phyloP scores from a whole-genome alignment of 441 rosid species.

The Biscutella laevigata region DNA sequence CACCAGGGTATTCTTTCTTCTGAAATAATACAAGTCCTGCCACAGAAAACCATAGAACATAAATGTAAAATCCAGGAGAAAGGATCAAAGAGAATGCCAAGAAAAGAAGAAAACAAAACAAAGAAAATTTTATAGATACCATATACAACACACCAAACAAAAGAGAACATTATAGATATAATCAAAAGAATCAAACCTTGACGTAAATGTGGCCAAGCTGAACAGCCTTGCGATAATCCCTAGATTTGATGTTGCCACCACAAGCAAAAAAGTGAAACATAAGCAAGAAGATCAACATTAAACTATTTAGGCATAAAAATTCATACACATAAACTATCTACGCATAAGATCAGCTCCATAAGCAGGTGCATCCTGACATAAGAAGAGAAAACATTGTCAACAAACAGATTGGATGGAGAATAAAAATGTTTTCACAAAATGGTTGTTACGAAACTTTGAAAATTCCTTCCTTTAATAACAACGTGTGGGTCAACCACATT shows the following conservation, averaged over 20 bases:
- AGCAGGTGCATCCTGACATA: no score
- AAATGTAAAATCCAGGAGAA: background rate
- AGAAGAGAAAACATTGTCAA: no score
- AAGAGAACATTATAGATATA: background rate
- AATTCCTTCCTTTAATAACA: no score
- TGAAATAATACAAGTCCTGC: slow-evolving; percentile 71
- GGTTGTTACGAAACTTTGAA: no score
- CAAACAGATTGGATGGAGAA: no score
- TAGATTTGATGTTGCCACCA: slow-evolving; percentile 22
- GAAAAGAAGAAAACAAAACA: background rate
- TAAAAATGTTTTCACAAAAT: no score
- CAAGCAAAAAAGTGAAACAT: slow-evolving; percentile 1
- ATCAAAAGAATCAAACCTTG: slow-evolving; percentile 40
- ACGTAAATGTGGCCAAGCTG: slow-evolving; percentile 58
- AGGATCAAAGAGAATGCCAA: background rate
- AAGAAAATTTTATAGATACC: slow-evolving; percentile 38
- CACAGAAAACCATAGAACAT: no score
- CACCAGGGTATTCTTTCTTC: slow-evolving; percentile 41
- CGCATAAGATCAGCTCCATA: no score
- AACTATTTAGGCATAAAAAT: background rate
- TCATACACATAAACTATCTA: no score
- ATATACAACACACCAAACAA: background rate
- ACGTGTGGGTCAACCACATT: no score
- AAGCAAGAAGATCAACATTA: background rate
- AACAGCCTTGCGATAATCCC: slow-evolving; percentile 71